A percentile compares a stretch with the other conserved stretches of the same genome.
Conservation (phyloP, 208 protist genomes). For the Trypanosoma theileri region DNA sequence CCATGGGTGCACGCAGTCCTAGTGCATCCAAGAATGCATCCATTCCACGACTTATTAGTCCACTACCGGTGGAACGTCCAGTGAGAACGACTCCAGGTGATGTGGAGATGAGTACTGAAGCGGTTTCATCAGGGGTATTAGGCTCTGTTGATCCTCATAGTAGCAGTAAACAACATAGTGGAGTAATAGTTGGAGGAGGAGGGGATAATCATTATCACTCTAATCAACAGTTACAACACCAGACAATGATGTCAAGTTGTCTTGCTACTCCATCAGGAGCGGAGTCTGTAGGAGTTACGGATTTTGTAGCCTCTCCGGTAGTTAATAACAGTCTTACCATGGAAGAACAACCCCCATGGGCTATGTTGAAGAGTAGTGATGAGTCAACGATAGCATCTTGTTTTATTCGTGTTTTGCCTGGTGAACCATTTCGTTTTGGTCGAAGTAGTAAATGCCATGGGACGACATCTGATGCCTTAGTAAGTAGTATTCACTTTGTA, state of each 20-base stretch:
- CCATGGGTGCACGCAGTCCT: neutral
- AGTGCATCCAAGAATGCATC: neutral
- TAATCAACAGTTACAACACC: neutral
- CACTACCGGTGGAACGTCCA: neutral
- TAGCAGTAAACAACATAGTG: neutral
- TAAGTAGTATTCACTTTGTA: constrained; percentile 85
- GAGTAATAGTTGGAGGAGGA: too few relatives aligned
- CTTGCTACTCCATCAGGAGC: constrained; percentile 14
- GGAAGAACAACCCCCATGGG: constrained; percentile 48
- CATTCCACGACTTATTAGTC: constrained; percentile 19
- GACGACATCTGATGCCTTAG: constrained; percentile 66
- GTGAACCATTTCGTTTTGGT: constrained; percentile 73
- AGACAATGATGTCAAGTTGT: neutral
- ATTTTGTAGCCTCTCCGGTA: neutral
- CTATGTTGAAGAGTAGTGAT: constrained; percentile 70
- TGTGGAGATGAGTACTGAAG: neutral
- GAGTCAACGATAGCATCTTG: constrained; percentile 75
- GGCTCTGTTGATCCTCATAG: neutral
- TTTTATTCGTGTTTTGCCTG: constrained; percentile 47
- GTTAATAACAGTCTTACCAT: neutral
- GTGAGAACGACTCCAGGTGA: neutral
- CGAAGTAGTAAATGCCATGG: constrained; percentile 84
- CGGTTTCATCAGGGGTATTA: neutral
- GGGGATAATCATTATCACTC: neutral
- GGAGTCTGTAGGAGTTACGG: neutral